Evolutionary conservation across 2,329 filamentous ascomycete genomes (phyloP), one percentile per base, ranked within the genome.

Genomic region (Colletotrichum simmondsii): DNA sequence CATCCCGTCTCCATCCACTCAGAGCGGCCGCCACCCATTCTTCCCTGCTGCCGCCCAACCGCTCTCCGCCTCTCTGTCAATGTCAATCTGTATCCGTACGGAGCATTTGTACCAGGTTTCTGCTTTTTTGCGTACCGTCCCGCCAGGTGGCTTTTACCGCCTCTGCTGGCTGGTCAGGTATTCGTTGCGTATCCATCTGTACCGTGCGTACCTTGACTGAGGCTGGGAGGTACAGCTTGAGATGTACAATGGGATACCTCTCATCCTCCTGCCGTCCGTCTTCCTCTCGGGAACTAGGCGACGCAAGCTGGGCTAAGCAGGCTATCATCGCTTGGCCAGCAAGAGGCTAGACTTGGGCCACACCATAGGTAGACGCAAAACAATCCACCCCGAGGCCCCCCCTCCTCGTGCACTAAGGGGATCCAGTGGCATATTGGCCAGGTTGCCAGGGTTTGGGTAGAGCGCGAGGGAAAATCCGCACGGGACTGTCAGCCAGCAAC

Each of bases 401-500:
- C 61, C 30, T 53, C 49, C 65, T 37, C 28, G 64, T 56, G 49
- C 59, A 35, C 58, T 62, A 62, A 53, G 69, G 57, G 64, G 58
- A 65, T 52, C 16, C 63, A 67, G 64, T 58, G 58, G 65, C 58
- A 72, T 46, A 53, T 63, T 62, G 56, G 24, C 65, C 53, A 69
- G 59, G 69, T 69, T 72, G 69, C 65, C 60, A 54, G 65, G 69
- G 65, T 69, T 64, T 72, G 54, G 22, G 52, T 69, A 46, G 70
- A 75, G 66, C 74, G 64, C 63, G 62, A 72, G 53, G 46, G 72
- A 70, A 68, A 65, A 56, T 49, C 59, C 35, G 56, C 72, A 53
- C 61, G 76, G 77, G 75, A 75, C 77, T 77, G 69, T 73, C 76
- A 75, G 78, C 78, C 78, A 78, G 78, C 76, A 76, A 75, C 75